Conservation (phyloP, 1,139 yeast species). For the Kodamaea suecica region DNA sequence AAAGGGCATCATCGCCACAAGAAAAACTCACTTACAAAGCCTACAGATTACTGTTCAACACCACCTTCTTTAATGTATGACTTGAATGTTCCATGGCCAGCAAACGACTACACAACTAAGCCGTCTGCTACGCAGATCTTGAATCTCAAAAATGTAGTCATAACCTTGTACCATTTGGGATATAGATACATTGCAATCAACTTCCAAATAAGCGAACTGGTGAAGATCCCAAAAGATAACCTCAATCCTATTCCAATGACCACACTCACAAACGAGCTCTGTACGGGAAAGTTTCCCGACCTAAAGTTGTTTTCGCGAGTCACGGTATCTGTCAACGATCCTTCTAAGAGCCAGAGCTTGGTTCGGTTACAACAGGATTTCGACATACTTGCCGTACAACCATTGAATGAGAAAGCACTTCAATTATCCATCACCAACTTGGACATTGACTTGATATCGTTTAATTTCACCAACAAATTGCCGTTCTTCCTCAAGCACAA, state of each 20-base stretch:
- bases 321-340: slow-evolving; percentile 73
- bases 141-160: slow-evolving; percentile 46
- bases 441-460: slow-evolving; percentile 76
- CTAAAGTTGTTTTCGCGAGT: slow-evolving; percentile 63
- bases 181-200: slow-evolving; percentile 75
- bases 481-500: slow-evolving; percentile 83
- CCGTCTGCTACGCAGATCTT: slow-evolving; percentile 42
- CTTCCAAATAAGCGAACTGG: slow-evolving; percentile 54
- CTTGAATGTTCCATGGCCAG: slow-evolving; percentile 83
- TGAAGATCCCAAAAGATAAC: slow-evolving; percentile 49
- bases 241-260: slow-evolving; percentile 40
- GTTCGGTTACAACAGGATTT: slow-evolving; percentile 60
- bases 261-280: slow-evolving; percentile 20
- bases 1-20: background rate
- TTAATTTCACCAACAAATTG: slow-evolving; percentile 61
- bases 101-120: slow-evolving; percentile 38
- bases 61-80: slow-evolving; percentile 51
- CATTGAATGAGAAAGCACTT: slow-evolving; percentile 74
- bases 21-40: background rate
- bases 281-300: slow-evolving; percentile 33
- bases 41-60: slow-evolving; percentile 4
- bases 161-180: slow-evolving; percentile 61
- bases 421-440: slow-evolving; percentile 69
- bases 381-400: slow-evolving; percentile 81
- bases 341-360: slow-evolving; percentile 71